phyloP scores from a whole-genome alignment of 1,139 yeast species.

The Taiozyma sp. region DNA sequence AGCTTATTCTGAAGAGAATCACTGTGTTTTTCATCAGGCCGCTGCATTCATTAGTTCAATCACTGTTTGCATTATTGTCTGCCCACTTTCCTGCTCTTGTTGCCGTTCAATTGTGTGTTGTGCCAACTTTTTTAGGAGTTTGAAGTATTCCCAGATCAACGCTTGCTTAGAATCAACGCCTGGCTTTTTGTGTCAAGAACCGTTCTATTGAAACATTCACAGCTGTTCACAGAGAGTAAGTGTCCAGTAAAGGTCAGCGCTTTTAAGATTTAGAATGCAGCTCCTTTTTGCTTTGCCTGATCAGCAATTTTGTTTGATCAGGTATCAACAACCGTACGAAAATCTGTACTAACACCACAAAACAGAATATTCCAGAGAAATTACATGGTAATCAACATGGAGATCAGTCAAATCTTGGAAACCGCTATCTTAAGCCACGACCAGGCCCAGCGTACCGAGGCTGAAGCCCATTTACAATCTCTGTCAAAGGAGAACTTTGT shows the following conservation, averaged over 20 bases:
- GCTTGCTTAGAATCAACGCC: not conserved
- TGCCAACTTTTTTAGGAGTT: not conserved
- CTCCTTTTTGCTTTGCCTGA: not conserved
- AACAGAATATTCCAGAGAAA: not conserved
- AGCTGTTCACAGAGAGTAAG: not conserved
- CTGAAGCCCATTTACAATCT: constrained; percentile 71
- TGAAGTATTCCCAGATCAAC: not conserved
- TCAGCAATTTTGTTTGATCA: not conserved
- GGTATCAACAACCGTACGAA: not conserved
- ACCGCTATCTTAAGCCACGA: constrained; percentile 67
- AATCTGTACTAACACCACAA: not conserved
- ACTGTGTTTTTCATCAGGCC: not conserved
- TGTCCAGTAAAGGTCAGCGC: not conserved
- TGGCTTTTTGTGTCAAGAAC: not conserved
- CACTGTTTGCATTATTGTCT: not conserved
- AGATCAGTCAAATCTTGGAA: constrained; percentile 69
- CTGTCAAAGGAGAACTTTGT: constrained; percentile 74
- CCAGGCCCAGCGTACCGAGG: constrained; percentile 65
- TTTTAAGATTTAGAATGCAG: not conserved
- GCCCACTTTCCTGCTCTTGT: not conserved
- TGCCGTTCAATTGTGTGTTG: not conserved
- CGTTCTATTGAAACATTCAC: not conserved
- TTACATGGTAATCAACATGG: constrained; percentile 24
- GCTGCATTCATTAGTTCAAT: not conserved
- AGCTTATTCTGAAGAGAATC: not conserved